These are phyloP conservation scores for Phytophthora macrochlamydospora DNA, from an alignment of 352 stramenopile genomes.

Conservation along the genomic window DNA sequence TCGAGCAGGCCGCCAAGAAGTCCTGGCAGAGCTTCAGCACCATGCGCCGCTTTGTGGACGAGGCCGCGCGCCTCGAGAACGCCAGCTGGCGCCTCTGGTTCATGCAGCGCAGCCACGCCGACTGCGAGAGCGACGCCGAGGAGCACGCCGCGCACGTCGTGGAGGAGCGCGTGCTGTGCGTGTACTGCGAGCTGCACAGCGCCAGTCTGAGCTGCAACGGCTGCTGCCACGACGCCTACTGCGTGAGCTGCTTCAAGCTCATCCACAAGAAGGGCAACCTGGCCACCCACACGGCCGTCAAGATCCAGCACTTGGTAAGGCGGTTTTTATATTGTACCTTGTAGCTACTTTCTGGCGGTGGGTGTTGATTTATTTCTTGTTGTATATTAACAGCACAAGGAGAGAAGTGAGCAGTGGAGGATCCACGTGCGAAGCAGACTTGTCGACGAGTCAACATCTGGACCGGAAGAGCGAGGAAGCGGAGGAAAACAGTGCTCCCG, in stretches of 20 bases:
- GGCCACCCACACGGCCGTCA: conserved; percentile 79
- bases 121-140: conserved; percentile 26
- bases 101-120: conserved; percentile 51
- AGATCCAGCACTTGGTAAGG: conserved; percentile 41
- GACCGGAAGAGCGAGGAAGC: conserved; percentile 27
- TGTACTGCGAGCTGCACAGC: conserved; percentile 81
- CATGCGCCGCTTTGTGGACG: conserved; percentile 86
- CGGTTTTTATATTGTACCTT: not conserved
- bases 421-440: conserved; percentile 31
- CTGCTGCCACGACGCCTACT: conserved; percentile 88
- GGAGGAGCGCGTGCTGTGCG: conserved; percentile 37
- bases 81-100: conserved; percentile 84
- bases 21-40: conserved; percentile 89
- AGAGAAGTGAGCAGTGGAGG: conserved; percentile 30
- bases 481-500: conserved; percentile 1
- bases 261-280: conserved; percentile 88
- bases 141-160: conserved; percentile 12
- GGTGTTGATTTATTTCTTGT: conserved; percentile 3
- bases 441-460: conserved; percentile 30
- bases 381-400: conserved; percentile 14
- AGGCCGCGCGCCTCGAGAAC: conserved; percentile 82
- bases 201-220: conserved; percentile 80
- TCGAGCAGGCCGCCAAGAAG: conserved; percentile 78
- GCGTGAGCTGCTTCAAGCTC: conserved; percentile 87
- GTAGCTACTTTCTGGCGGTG: not conserved